Evolutionary conservation across 805 yeast species (phyloP).

Genomic region (Wickerhamiella qilinensis): DNA sequence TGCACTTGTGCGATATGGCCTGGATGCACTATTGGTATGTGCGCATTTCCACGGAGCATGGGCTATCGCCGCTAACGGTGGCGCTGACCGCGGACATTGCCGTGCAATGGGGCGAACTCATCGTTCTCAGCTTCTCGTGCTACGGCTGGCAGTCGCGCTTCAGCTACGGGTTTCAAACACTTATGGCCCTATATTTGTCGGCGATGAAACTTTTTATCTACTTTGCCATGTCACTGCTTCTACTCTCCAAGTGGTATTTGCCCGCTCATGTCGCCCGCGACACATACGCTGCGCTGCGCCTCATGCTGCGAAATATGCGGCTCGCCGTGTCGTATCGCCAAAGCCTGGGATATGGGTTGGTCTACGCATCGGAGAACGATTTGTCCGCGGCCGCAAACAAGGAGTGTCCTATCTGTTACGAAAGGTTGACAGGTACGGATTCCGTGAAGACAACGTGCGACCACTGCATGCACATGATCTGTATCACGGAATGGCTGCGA

Average conservation of each 20-base stretch:
- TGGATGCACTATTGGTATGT: conserved; percentile 8
- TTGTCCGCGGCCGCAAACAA: neutral
- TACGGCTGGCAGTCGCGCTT: conserved; percentile 1
- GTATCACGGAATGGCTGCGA: conserved; percentile 5
- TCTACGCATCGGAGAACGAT: neutral
- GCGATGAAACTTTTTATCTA: conserved; percentile 5
- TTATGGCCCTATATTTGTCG: neutral
- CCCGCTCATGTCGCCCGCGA: conserved; percentile 8
- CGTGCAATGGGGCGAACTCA: conserved; percentile 7
- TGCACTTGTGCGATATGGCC: conserved; percentile 6
- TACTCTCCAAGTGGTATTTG: conserved; percentile 5
- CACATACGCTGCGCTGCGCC: conserved; percentile 3
- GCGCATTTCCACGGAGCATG: conserved; percentile 1
- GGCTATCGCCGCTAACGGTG: conserved; percentile 5
- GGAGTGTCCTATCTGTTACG: conserved; percentile 7
- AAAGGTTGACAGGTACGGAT: neutral
- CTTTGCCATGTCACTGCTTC: conserved; percentile 3
- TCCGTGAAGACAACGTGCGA: conserved; percentile 4
- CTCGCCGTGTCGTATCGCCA: conserved; percentile 5
- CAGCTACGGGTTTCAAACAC: neutral
- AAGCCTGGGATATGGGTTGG: neutral
- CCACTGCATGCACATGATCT: conserved; percentile 5
- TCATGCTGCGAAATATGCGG: neutral
- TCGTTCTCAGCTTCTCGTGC: conserved; percentile 1
- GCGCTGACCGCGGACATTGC: conserved; percentile 8